Evolutionary conservation across 2,329 filamentous ascomycete genomes (phyloP), one percentile per base, ranked within the genome.

Genomic region (Aspergillus awamori): DNA sequence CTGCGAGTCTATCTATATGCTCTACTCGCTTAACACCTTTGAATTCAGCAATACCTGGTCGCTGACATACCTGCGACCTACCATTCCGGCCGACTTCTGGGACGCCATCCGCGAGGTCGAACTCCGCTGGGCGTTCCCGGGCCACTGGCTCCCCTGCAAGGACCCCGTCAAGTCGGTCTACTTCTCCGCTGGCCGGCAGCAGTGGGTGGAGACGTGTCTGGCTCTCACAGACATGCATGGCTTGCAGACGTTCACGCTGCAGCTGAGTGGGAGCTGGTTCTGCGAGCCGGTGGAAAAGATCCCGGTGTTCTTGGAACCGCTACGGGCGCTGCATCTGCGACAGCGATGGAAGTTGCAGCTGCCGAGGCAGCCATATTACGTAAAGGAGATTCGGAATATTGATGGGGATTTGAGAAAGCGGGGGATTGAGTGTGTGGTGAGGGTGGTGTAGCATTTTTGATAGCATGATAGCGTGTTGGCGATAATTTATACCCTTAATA

Each of bases 21-120:
- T 78, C 22, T 78, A 78, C 63, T 69, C 69, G 5, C 65, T 68
- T 48, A 75, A 74, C 60, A 72, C 65, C 45, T 75, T 77, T 62
- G 73, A 77, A 60, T 77, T 78, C 65, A 77, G 74, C 64, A 77
- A 74, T 56, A 76, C 76, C 59, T 78, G 76, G 76, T 71, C 74
- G 28, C 70, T 77, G 5, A 68, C 75, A 0, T 78, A 78, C 57
- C 67, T 78, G 13, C 74, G 66, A 17, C 74, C 74, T 5, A 76
- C 76, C 8, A 64, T 77, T 38, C 73, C 70, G 5, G 4, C 57
- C 2, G 66, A 71, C 3, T 63, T 67, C 47, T 75, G 71, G 70
- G 62, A 71, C 33, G 64, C 61, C 2, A 75, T 77, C 54, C 74
- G 73, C 57, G 56, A 54, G 28, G 64, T 77, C 41, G 74, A 76